Conservation (phyloP, 257 asterid genomes). For the Solanum dulcamara region DNA sequence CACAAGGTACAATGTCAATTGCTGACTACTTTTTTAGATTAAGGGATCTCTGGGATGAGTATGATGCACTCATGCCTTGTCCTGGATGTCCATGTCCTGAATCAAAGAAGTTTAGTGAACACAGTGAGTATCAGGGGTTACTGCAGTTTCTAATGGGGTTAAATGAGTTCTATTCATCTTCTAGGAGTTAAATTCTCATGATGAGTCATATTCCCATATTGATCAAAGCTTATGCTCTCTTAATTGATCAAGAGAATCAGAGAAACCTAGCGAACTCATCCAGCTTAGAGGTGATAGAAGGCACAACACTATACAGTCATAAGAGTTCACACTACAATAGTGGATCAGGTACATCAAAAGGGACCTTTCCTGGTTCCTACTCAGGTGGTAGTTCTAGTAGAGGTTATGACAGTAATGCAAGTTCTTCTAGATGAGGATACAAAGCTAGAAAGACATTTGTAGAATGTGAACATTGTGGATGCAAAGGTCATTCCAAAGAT, state of each 20-base stretch:
- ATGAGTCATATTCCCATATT: not conserved
- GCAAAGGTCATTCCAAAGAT: not conserved
- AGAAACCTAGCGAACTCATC: not conserved
- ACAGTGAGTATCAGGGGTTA: not conserved
- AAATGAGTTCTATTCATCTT: not conserved
- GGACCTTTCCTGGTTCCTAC: too few species aligned
- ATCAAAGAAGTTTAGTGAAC: not conserved
- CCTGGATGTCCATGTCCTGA: too few species aligned
- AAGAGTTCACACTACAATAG: not conserved
- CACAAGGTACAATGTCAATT: too few species aligned
- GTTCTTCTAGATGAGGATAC: not conserved
- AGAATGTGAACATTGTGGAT: not conserved
- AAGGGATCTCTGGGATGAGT: too few species aligned
- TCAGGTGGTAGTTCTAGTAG: too few species aligned
- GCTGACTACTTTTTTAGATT: too few species aligned
- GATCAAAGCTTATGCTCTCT: not conserved
- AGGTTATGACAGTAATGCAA: not conserved
- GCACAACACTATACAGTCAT: not conserved
- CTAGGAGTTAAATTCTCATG: not conserved
- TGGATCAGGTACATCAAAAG: accelerated
- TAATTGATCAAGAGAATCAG: not conserved
- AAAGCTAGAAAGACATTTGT: not conserved
- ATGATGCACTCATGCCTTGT: too few species aligned
- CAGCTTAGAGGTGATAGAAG: not conserved
- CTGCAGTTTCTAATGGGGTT: not conserved